Conservation (phyloP, 1,284 basidiomycete species). For the Heterobasidion irregulare region DNA sequence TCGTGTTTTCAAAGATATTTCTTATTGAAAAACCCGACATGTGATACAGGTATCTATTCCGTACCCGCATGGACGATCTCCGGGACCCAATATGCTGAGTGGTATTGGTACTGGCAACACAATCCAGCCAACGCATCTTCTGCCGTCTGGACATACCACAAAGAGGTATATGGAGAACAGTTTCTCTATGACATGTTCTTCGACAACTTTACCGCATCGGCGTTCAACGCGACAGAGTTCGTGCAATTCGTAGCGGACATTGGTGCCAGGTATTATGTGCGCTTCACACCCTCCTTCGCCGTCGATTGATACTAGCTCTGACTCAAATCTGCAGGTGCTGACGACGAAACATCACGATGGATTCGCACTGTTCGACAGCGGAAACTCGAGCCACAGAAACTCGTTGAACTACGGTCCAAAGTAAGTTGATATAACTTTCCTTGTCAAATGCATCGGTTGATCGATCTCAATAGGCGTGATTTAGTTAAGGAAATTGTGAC, state of each 20-base stretch:
- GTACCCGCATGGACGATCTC: not conserved
- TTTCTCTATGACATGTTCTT: not conserved
- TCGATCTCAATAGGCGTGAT: not conserved
- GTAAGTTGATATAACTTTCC: not conserved
- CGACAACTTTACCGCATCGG: not conserved
- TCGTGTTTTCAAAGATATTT: not conserved
- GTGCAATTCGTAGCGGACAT: not conserved
- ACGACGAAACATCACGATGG: not conserved
- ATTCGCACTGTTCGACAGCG: not conserved
- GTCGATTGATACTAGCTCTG: not conserved
- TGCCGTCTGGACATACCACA: not conserved
- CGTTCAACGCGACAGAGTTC: not conserved
- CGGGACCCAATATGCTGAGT: not conserved
- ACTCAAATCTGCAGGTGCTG: not conserved
- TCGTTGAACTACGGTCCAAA: not conserved
- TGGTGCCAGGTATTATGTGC: not conserved
- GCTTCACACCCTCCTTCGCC: not conserved
- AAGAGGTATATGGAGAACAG: not conserved
- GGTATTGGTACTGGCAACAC: not conserved
- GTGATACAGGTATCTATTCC: not conserved
- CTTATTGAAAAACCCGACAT: not conserved
- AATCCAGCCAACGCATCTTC: not conserved
- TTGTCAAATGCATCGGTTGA: not conserved
- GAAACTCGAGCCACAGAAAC: not conserved
- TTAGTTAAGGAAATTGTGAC: not conserved